Conservation (phyloP, 2,329 filamentous ascomycete genomes). For the Lachnellula cervina region DNA sequence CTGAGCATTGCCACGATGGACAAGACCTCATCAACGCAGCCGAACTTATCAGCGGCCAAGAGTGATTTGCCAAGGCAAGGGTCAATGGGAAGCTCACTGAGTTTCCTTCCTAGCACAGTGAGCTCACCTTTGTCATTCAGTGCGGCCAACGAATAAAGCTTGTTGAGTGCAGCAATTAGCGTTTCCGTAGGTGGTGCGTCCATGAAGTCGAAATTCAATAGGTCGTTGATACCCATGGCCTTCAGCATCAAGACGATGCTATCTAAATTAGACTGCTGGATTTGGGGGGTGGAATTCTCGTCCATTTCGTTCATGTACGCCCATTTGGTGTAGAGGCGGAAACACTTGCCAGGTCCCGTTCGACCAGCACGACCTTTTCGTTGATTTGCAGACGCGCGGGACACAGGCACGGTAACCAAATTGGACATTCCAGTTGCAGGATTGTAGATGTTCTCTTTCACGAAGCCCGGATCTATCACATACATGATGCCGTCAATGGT, state of each 20-base stretch:
- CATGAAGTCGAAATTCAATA: slow-evolving; percentile 98
- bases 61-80: slow-evolving; percentile 90
- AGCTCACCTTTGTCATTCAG: slow-evolving; percentile 91
- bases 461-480: slow-evolving; percentile 92
- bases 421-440: slow-evolving; percentile 99
- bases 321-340: slow-evolving; percentile 87
- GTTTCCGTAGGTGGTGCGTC: slow-evolving; percentile 97
- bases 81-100: slow-evolving; percentile 99
- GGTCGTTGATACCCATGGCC: slow-evolving; percentile 86
- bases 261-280: slow-evolving; percentile 93
- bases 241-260: slow-evolving; percentile 95
- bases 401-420: slow-evolving; percentile 94
- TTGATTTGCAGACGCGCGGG: slow-evolving; percentile 91
- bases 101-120: slow-evolving; percentile 78
- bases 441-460: slow-evolving; percentile 98
- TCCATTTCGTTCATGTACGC: slow-evolving; percentile 96
- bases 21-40: slow-evolving; percentile 94
- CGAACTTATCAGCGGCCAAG: slow-evolving; percentile 85
- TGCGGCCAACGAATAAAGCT: slow-evolving; percentile 92
- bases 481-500: slow-evolving; percentile 99
- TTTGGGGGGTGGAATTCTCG: slow-evolving; percentile 94
- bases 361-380: slow-evolving; percentile 88
- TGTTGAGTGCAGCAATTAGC: slow-evolving; percentile 94
- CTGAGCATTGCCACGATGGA: slow-evolving; percentile 93
- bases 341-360: slow-evolving; percentile 93